phyloP scores from a whole-genome alignment of 495 filamentous ascomycete species.

The Beverwykella pulmonaria region DNA sequence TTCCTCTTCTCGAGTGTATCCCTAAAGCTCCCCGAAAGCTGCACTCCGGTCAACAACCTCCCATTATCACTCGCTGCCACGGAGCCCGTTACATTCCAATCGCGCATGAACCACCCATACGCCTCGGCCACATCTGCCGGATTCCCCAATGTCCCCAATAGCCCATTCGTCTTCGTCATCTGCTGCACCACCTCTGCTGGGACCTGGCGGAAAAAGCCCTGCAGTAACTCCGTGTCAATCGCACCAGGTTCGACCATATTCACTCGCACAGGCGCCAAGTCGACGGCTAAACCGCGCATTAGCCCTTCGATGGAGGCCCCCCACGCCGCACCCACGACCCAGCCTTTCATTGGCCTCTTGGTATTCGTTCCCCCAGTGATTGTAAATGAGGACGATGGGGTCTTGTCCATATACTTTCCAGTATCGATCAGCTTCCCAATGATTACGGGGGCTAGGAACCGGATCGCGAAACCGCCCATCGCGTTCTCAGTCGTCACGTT shows the following conservation, averaged over 20 bases:
- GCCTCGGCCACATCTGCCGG: constrained; percentile 65
- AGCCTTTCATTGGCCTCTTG: constrained; percentile 52
- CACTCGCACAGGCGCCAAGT: constrained; percentile 61
- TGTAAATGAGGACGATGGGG: constrained; percentile 53
- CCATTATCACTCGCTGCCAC: constrained; percentile 26
- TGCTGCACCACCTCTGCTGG: constrained; percentile 38
- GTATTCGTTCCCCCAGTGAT: constrained; percentile 57
- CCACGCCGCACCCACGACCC: constrained; percentile 50
- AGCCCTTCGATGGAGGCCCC: constrained; percentile 49
- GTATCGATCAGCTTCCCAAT: constrained; percentile 53
- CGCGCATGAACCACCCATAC: constrained; percentile 67
- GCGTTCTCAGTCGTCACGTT: constrained; percentile 46
- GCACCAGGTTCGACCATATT: constrained; percentile 61
- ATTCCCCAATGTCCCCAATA: constrained; percentile 53
- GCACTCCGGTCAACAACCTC: constrained; percentile 16
- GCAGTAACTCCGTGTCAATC: constrained; percentile 58
- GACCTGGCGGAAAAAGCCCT: constrained; percentile 45
- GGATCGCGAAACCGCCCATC: constrained; percentile 41
- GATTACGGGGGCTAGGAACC: constrained; percentile 55
- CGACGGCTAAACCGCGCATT: constrained; percentile 57
- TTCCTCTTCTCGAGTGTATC: neutral
- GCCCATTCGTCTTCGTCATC: constrained; percentile 40
- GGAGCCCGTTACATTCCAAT: constrained; percentile 57
- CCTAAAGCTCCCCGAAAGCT: neutral
- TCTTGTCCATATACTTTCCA: constrained; percentile 48